These are phyloP conservation scores for Stagonosporopsis vannaccii DNA, from an alignment of 2,329 filamentous ascomycete species.

Conservation along the genomic window DNA sequence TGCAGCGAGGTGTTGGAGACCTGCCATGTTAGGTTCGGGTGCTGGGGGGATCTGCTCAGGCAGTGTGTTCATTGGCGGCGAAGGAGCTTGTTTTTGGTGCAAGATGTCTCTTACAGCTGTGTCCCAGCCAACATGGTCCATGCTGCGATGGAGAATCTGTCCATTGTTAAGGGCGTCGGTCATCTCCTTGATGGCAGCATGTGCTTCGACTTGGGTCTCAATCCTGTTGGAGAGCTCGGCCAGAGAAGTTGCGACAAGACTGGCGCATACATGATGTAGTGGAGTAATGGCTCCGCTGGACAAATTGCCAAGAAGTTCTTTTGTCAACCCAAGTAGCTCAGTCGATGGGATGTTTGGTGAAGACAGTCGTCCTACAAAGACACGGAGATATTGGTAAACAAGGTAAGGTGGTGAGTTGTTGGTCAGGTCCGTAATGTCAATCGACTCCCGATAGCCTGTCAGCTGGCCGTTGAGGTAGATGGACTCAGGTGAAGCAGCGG, in stretches of 20 bases:
- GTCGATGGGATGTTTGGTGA: conserved; percentile 30
- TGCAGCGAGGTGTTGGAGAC: conserved; percentile 49
- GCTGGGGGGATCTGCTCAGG: conserved; percentile 36
- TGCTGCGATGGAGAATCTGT: conserved; percentile 40
- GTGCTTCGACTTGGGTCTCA: conserved; percentile 47
- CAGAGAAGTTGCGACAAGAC: conserved; percentile 45
- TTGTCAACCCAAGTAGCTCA: conserved; percentile 38
- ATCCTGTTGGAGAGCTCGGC: conserved; percentile 45
- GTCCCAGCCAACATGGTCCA: conserved; percentile 47
- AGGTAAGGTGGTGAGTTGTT: conserved; percentile 42
- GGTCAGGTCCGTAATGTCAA: conserved; percentile 39
- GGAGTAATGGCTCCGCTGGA: conserved; percentile 39
- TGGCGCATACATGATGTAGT: conserved; percentile 47
- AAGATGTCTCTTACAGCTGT: conserved; percentile 42
- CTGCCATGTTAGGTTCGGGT: conserved; percentile 47
- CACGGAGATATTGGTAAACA: conserved; percentile 46
- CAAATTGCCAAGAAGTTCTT: conserved; percentile 40
- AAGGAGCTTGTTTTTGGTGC: conserved; percentile 38
- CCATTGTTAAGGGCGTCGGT: conserved; percentile 42
- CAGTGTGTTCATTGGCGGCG: conserved; percentile 24
- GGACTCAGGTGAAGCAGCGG: conserved; percentile 33
- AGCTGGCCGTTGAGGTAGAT: conserved; percentile 42
- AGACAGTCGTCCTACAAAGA: conserved; percentile 43
- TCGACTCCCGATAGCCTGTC: conserved; percentile 41
- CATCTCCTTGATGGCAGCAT: conserved; percentile 48